Conservation (phyloP, 148 eudicot species). For the Oxyria digyna region DNA sequence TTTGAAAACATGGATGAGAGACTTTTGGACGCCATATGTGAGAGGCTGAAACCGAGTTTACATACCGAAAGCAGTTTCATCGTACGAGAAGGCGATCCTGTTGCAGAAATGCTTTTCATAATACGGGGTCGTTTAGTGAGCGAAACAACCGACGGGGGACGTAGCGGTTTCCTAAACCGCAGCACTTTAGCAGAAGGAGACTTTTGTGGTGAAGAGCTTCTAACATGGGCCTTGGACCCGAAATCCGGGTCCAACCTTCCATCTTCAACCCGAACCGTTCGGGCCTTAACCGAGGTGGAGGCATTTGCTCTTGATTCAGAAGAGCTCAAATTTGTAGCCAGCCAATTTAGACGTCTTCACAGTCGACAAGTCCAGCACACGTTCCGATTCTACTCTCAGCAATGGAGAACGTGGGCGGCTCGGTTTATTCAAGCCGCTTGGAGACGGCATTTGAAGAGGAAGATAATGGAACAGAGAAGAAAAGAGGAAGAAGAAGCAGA, state of each 20-base stretch:
- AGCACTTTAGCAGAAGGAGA: constrained; percentile 75
- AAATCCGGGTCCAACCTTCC: constrained; percentile 71
- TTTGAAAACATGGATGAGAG: constrained; percentile 94
- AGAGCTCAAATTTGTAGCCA: constrained; percentile 83
- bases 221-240: constrained; percentile 97
- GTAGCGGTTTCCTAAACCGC: constrained; percentile 84
- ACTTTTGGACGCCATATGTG: constrained; percentile 84
- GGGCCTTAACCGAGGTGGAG: constrained; percentile 76
- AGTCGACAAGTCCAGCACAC: constrained; percentile 95
- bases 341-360: constrained; percentile 86
- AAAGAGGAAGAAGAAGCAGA: constrained; percentile 29
- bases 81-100: constrained; percentile 91
- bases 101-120: constrained; percentile 88
- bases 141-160: constrained; percentile 93
- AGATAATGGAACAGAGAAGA: constrained; percentile 39
- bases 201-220: constrained; percentile 61
- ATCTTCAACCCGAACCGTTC: constrained; percentile 78
- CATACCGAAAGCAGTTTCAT: constrained; percentile 70
- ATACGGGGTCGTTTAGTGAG: constrained; percentile 88
- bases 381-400: constrained; percentile 80
- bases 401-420: constrained; percentile 95
- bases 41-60: constrained; percentile 76
- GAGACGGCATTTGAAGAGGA: constrained; percentile 62
- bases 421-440: constrained; percentile 89
- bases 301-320: constrained; percentile 83